Percentiles rank a stretch among this genome's conserved stretches.
These are phyloP conservation scores for Ophiocordyceps polyrhachis-furcata DNA, from an alignment of 2,329 filamentous ascomycete species.

Conservation along the genomic window DNA sequence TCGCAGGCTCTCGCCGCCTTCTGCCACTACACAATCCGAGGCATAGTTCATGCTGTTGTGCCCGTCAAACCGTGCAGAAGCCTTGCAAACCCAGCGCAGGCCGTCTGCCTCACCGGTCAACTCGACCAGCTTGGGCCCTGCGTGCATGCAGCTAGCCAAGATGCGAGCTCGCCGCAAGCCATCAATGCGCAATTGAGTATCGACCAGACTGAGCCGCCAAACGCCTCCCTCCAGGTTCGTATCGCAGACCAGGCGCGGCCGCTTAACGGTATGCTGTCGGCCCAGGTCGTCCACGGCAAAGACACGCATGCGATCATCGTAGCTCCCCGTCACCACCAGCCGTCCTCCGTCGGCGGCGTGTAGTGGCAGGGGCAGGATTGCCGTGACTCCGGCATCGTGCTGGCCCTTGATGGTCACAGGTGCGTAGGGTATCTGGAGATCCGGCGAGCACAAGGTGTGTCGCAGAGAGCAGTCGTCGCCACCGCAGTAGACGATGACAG, in stretches of 20 bases:
- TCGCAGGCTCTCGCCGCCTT: constrained; percentile 12
- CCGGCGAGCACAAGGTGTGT: constrained; percentile 15
- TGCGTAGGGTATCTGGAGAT: constrained; percentile 6
- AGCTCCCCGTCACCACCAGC: constrained; percentile 69
- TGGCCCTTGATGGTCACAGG: constrained; percentile 19
- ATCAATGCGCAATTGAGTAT: constrained; percentile 7
- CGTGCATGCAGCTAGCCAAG: constrained; percentile 91
- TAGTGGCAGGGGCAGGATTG: constrained; percentile 52
- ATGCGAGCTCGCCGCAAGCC: constrained; percentile 24
- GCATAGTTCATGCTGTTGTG: constrained; percentile 94
- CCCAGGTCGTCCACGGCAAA: constrained; percentile 29
- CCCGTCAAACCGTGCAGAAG: constrained; percentile 59
- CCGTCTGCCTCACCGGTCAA: constrained; percentile 16
- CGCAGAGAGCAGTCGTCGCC: constrained; percentile 56
- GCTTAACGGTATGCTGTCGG: constrained; percentile 20
- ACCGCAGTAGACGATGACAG: constrained; percentile 41
- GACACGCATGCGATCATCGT: constrained; percentile 69
- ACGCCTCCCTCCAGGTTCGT: constrained; percentile 60
- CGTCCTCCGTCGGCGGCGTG: constrained; percentile 22
- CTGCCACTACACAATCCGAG: constrained; percentile 42
- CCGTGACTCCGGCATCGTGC: constrained; percentile 72
- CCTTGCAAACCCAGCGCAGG: constrained; percentile 38
- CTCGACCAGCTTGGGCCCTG: constrained; percentile 50
- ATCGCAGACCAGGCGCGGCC: constrained; percentile 38
- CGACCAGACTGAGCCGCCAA: constrained; percentile 59